Evolutionary conservation across 2,329 filamentous ascomycete genomes (phyloP), one percentile per base, ranked within the genome.

Genomic region (Bipolaris cookei): DNA sequence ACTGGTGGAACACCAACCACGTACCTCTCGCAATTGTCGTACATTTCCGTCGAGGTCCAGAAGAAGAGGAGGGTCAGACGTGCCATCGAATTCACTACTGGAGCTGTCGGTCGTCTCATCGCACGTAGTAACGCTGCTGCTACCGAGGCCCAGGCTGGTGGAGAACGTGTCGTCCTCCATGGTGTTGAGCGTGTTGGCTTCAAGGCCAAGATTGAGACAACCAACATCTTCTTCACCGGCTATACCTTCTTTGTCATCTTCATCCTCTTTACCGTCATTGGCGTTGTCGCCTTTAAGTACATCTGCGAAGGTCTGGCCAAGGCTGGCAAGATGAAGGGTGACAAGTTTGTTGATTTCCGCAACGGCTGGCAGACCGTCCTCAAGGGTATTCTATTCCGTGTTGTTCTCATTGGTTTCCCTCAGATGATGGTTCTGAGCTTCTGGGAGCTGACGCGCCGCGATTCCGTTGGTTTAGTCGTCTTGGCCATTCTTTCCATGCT

Each of bases 171-270:
- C 56, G 78, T 84, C 53, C 88, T 97, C 34, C 88, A 85, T 57
- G 94, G 94, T 64, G 96, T 97, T 60, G 86, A 96, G 71, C 89
- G 94, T 77, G 92, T 96, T 42, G 92, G 91, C 28, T 97, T 96
- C 83, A 85, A 86, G 63, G 89, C 91, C 35, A 82, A 82, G 56
- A 97, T 98, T 61, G 94, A 98, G 78, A 83, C 86, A 2, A 95
- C 92, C 61, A 97, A 98, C 78, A 86, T 97, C 66, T 97, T 97
- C 82, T 84, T 97, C 81, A 97, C 94, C 1, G 91, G 92, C 44
- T 83, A 97, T 51, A 87, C 89, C 65, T 96, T 97, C 82, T 97
- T 96, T 80, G 86, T 91, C 71, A 82, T 95, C 72, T 91, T 97
- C 72, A 88, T 96, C 67, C 79, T 90, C 59, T 76, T 93, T 61